phyloP scores from a whole-genome alignment of 2,329 filamentous ascomycete species.

The Drechslerella stenobrocha region DNA sequence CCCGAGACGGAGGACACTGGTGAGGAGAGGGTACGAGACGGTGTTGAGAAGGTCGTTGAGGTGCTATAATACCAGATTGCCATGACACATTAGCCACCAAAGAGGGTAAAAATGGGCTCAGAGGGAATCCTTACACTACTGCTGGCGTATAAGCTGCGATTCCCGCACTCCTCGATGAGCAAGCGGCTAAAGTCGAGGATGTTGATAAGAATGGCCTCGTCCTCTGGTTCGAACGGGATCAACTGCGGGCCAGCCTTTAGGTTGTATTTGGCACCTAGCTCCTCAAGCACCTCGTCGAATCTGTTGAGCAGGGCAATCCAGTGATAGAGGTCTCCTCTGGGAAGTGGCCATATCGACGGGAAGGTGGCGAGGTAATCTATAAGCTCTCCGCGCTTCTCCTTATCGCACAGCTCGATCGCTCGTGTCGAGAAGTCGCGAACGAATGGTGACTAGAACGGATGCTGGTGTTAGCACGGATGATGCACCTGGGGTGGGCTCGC shows the following conservation, averaged over 20 bases:
- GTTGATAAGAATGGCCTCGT: slow-evolving; percentile 75
- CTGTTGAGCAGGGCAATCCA: slow-evolving; percentile 95
- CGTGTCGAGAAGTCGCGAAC: slow-evolving; percentile 76
- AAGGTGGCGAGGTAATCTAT: slow-evolving; percentile 77
- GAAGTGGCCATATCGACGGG: slow-evolving; percentile 89
- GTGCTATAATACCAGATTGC: slow-evolving; percentile 57
- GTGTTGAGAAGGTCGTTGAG: slow-evolving; percentile 87
- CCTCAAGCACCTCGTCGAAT: slow-evolving; percentile 85
- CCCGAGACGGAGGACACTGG: slow-evolving; percentile 75
- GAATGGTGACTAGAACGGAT: slow-evolving; percentile 72
- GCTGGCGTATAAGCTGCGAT: slow-evolving; percentile 93
- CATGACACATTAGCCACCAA: slow-evolving; percentile 16
- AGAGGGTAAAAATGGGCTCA: background rate
- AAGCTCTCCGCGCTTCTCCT: slow-evolving; percentile 63
- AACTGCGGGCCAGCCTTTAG: slow-evolving; percentile 79
- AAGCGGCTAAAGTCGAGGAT: slow-evolving; percentile 84
- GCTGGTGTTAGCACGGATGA: slow-evolving; percentile 51
- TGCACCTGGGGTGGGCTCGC: background rate
- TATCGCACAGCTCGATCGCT: slow-evolving; percentile 58
- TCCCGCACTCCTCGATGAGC: slow-evolving; percentile 91
- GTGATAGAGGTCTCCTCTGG: slow-evolving; percentile 92
- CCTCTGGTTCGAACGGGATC: slow-evolving; percentile 69
- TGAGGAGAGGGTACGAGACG: slow-evolving; percentile 76
- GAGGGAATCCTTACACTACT: slow-evolving; percentile 62
- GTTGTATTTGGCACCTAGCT: slow-evolving; percentile 77